Percentiles rank a stretch among this genome's conserved stretches.
These are phyloP conservation scores for Hawksworthiomyces lignivorus DNA, from an alignment of 2,329 filamentous ascomycete species.

Conservation along the genomic window DNA sequence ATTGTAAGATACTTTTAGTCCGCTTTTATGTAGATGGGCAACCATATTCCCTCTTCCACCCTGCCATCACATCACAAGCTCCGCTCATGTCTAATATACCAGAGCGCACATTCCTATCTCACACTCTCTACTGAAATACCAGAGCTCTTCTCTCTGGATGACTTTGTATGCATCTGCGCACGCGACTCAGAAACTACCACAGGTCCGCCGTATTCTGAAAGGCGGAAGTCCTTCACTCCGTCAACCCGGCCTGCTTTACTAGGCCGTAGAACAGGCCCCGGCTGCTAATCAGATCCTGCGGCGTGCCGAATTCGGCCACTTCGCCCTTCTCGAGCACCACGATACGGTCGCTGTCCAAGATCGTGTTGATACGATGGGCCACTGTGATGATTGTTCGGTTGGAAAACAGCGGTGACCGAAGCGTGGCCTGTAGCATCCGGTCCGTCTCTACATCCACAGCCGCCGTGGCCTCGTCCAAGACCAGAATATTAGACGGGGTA, in stretches of 20 bases:
- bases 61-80: no score
- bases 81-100: no score
- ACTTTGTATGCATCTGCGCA: no score
- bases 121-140: no score
- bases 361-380: constrained; percentile 96
- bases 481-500: constrained; percentile 92
- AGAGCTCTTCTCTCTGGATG: no score
- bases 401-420: constrained; percentile 62
- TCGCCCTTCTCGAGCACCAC: constrained; percentile 86
- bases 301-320: constrained; percentile 89
- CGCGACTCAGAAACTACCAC: no score
- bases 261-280: constrained; percentile 81
- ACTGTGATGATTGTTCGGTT: constrained; percentile 98
- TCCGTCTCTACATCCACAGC: constrained; percentile 62
- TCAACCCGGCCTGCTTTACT: constrained; percentile 81
- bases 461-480: constrained; percentile 93
- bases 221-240: constrained; percentile 29
- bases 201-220: no score
- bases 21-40: no score
- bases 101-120: no score
- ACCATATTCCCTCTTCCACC: no score
- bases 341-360: constrained; percentile 80
- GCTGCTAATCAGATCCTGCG: constrained; percentile 64
- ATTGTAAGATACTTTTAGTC: no score
- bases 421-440: constrained; percentile 55